These are phyloP conservation scores for Coemansia erecta DNA, from an alignment of 192 early-diverging fungal genomes.

Conservation along the genomic window DNA sequence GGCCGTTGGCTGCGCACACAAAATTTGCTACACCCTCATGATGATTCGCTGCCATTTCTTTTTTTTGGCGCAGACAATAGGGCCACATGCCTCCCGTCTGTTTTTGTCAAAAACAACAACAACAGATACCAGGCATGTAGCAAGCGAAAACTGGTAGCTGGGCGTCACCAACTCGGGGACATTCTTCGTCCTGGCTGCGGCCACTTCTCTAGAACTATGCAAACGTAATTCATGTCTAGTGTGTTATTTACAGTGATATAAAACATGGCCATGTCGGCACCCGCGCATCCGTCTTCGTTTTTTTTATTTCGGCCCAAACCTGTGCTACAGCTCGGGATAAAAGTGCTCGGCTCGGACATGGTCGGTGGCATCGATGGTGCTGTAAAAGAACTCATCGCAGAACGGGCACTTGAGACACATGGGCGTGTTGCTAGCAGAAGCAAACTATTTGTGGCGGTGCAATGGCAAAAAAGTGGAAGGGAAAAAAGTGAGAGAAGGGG, in stretches of 20 bases:
- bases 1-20: no score
- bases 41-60: no score
- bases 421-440: neutral
- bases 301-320: neutral
- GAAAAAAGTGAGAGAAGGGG: neutral
- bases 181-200: no score
- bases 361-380: neutral
- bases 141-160: no score
- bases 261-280: neutral
- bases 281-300: neutral
- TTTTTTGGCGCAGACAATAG: no score
- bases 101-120: no score
- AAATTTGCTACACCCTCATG: no score
- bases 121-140: no score
- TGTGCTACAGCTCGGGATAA: neutral
- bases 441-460: no score
- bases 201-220: no score
- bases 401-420: slow-evolving; percentile 4
- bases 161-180: no score
- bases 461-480: neutral
- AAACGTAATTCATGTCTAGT: neutral
- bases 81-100: no score
- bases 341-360: neutral
- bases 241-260: slow-evolving; percentile 1
- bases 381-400: neutral